Conservation (phyloP, 2,329 filamentous ascomycete genomes). For the Daldinia sp. region DNA sequence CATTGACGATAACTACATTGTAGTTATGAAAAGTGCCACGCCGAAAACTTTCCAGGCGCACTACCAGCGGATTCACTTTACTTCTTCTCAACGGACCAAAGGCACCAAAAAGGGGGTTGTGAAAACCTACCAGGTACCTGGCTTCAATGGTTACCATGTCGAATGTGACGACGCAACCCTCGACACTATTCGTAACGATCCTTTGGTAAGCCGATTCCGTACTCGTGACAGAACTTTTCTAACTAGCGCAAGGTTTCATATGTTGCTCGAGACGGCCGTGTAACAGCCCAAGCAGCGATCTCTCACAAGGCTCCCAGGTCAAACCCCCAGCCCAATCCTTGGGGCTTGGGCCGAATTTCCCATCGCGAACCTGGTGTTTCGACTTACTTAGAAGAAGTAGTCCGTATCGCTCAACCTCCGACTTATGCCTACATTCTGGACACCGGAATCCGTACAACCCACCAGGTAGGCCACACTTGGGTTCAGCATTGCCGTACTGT, state of each 20-base stretch:
- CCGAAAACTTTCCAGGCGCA: conserved; percentile 25
- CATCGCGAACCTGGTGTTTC: conserved; percentile 36
- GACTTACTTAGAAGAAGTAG: conserved; percentile 29
- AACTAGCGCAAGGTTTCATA: conserved; percentile 39
- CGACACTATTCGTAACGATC: conserved; percentile 33
- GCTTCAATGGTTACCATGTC: conserved; percentile 41
- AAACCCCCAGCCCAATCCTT: conserved; percentile 20
- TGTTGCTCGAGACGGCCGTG: conserved; percentile 36
- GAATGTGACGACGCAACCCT: conserved; percentile 40
- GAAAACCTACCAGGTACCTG: conserved; percentile 36
- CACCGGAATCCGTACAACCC: conserved; percentile 41
- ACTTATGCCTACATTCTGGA: conserved; percentile 43
- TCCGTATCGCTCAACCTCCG: background rate
- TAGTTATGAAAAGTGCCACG: conserved; percentile 37
- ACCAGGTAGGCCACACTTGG: conserved; percentile 29
- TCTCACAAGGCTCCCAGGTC: conserved; percentile 11
- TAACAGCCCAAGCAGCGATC: conserved; percentile 25
- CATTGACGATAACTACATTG: conserved; percentile 42
- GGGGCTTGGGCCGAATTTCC: conserved; percentile 44
- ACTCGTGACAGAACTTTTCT: background rate
- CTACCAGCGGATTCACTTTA: conserved; percentile 31
- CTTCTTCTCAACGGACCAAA: conserved; percentile 8
- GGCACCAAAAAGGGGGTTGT: conserved; percentile 33
- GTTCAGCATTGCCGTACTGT: background rate
- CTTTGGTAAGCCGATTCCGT: conserved; percentile 27